phyloP scores from a whole-genome alignment of 208 protist genomes.

The Leptomonas seymouri region DNA sequence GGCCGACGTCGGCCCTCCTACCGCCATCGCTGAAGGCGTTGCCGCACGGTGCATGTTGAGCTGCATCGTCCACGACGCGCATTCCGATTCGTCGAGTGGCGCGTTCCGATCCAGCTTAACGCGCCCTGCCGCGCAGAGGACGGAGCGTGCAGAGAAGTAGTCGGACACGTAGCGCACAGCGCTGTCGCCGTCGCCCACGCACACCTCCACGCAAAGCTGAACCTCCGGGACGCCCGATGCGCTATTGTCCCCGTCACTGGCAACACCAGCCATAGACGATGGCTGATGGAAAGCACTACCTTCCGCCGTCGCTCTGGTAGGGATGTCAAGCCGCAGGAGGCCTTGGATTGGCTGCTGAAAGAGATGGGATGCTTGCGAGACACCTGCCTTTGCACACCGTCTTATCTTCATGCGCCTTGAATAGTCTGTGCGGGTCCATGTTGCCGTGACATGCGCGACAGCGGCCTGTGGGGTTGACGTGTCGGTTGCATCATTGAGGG shows the following conservation, averaged over 20 bases:
- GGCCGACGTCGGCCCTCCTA: neutral
- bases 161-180: constrained; percentile 9
- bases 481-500: neutral
- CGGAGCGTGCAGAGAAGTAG: constrained; percentile 6
- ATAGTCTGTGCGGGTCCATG: neutral
- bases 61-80: neutral
- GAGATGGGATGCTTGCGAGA: neutral
- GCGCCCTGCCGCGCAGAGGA: neutral
- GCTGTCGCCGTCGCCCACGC: constrained; percentile 2
- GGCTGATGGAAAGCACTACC: neutral
- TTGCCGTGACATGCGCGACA: neutral
- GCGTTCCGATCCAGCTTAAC: too few species aligned
- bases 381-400: neutral
- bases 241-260: neutral
- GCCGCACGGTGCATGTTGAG: neutral
- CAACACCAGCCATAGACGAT: neutral
- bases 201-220: constrained; percentile 19
- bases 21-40: neutral
- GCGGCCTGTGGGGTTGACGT: neutral
- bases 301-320: neutral
- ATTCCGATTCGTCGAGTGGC: neutral
- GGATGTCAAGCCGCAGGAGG: constrained; percentile 4
- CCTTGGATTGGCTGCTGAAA: neutral
- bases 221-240: neutral
- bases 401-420: too few species aligned